A percentile compares a stretch with the other conserved stretches of the same genome.
Evolutionary conservation across 1,284 basidiomycete genomes (phyloP).

Genomic region (Butyriboletus appendiculatus): DNA sequence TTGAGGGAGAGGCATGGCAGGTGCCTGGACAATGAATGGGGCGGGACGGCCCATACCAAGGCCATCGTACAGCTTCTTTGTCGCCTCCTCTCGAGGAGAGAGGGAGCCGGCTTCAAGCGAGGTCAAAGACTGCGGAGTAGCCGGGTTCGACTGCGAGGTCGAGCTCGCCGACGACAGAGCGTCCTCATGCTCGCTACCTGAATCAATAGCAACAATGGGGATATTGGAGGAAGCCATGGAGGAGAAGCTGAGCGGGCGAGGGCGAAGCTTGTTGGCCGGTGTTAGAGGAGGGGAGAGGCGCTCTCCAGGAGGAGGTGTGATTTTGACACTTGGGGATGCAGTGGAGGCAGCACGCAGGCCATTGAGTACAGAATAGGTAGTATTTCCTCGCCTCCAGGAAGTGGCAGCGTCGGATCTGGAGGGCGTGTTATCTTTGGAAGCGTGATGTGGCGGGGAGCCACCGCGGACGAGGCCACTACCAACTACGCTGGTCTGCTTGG

Average conservation of each 20-base stretch:
- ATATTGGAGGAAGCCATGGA: conserved; percentile 48
- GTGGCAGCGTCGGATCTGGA: conserved; percentile 76
- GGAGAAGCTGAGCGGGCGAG: conserved; percentile 69
- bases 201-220: conserved; percentile 60
- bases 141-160: conserved; percentile 60
- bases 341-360: conserved; percentile 59
- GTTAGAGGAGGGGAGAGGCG: conserved; percentile 49
- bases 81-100: conserved; percentile 76
- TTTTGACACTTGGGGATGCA: conserved; percentile 58
- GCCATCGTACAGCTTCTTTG: conserved; percentile 83
- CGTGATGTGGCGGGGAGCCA: conserved; percentile 43
- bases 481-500: conserved; percentile 64
- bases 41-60: conserved; percentile 69
- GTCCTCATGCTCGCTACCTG: conserved; percentile 57
- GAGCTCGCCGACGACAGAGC: conserved; percentile 53
- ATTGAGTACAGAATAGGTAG: conserved; percentile 67
- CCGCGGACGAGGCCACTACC: conserved; percentile 72
- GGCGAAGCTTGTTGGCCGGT: conserved; percentile 53
- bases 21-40: conserved; percentile 18
- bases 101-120: conserved; percentile 56
- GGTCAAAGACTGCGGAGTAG: conserved; percentile 70
- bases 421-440: conserved; percentile 36
- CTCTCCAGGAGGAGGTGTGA: conserved; percentile 69
- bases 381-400: conserved; percentile 74
- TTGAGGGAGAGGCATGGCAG: conserved; percentile 12